phyloP scores from a whole-genome alignment of 2,329 filamentous ascomycete genomes.

The Cytospora paraplurivora region DNA sequence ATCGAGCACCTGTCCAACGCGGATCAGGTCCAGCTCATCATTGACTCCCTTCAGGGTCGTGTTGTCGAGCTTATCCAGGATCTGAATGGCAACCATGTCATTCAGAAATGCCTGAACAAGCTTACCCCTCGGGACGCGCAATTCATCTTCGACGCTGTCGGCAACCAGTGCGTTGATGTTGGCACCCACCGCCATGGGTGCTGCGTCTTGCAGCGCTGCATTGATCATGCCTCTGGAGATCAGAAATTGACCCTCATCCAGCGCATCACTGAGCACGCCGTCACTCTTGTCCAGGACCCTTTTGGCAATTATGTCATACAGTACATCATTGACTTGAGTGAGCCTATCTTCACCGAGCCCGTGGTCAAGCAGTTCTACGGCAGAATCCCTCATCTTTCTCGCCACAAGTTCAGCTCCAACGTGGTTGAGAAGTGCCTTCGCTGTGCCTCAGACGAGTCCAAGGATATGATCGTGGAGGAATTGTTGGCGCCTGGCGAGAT shows the following conservation, averaged over 20 bases:
- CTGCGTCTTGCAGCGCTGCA: conserved; percentile 96
- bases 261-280: conserved; percentile 87
- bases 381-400: conserved; percentile 72
- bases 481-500: conserved; percentile 75
- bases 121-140: conserved; percentile 80
- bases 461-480: conserved; percentile 82
- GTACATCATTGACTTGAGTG: conserved; percentile 94
- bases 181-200: conserved; percentile 97
- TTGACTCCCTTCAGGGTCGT: conserved; percentile 75
- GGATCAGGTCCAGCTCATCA: conserved; percentile 85
- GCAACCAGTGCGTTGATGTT: conserved; percentile 81
- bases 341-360: conserved; percentile 84
- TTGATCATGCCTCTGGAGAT: conserved; percentile 88
- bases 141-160: conserved; percentile 97
- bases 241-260: conserved; percentile 87
- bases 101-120: conserved; percentile 98
- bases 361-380: conserved; percentile 80
- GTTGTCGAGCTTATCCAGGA: conserved; percentile 97
- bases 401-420: conserved; percentile 99
- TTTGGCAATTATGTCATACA: conserved; percentile 99
- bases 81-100: conserved; percentile 97
- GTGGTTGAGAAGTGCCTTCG: conserved; percentile 96
- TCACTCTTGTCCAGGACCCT: conserved; percentile 87
- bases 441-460: conserved; percentile 73
- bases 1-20: conserved; percentile 92